Base-by-base conservation (phyloP, 2,329 filamentous ascomycete species). In the Clarireedia sp. region DNA sequence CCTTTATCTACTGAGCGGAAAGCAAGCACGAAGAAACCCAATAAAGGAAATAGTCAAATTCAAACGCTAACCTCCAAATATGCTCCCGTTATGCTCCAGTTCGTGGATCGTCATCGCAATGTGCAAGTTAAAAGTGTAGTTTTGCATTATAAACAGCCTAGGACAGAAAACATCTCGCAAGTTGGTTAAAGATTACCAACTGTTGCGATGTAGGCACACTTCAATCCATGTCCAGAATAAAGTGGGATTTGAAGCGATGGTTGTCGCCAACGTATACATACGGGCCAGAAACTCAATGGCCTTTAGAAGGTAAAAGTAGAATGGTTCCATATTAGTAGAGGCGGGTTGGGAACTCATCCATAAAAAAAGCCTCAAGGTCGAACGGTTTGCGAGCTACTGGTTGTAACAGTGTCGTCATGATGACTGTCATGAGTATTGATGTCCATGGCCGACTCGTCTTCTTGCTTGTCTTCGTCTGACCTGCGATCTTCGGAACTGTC, bases 21-120 rank as follows among this genome's bases (percentile, higher is more conserved):
- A 24, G 24, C 43, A 23, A 10, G 23, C 9, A 26, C 16, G 19
- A 46, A 14, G 21, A 46, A 46, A 46, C 17, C 10, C 17, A 43
- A 49, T 48, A 17, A n/a, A 53, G 23, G 19, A 55, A 55, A 52
- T 17, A 45, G 57, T 38, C 54, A 57, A 62, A 56, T 43, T 38
- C 46, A 60, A 63, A 57, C 62, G 63, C 63, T 64, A 61, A 57
- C 62, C 62, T 53, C 62, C 61, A 41, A 23, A 45, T 26, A 62
- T 65, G 61, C 62, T 58, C 60, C 62, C 38, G 56, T 62, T 63
- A 63, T 59, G 61, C 63, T 51, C 33, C 37, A 56, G 48, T 23
- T 51, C 56, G 37, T 51, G 49, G 45, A 53, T 56, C 40, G n/a
- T 56, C 52, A 38, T 55, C 46, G 52, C 46, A 21, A 40, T 55